These are phyloP conservation scores for Aurantiochytrium sp. DNA, from an alignment of 108 stramenopile species.

Conservation along the genomic window DNA sequence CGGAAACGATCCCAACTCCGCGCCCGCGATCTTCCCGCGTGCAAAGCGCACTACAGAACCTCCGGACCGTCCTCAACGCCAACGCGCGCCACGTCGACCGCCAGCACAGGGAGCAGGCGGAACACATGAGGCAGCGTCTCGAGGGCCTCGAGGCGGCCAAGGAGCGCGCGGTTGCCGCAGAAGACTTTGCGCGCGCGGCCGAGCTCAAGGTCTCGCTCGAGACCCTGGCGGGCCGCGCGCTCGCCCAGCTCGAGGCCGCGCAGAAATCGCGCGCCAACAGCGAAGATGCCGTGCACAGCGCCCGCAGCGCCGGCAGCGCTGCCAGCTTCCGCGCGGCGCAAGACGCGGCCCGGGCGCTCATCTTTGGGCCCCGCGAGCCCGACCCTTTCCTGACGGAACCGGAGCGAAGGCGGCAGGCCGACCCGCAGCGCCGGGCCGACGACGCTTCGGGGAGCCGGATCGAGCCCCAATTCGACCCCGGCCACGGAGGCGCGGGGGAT, in stretches of 20 bases:
- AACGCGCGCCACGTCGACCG: background rate
- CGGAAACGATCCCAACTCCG: background rate
- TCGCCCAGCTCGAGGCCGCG: background rate
- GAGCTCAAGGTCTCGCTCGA: background rate
- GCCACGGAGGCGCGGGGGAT: too few relatives aligned
- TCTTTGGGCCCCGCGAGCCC: background rate
- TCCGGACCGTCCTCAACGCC: background rate
- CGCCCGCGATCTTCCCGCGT: background rate
- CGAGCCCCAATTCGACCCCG: too few relatives aligned
- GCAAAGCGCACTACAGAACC: background rate
- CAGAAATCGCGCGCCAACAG: background rate
- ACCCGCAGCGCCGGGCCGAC: background rate
- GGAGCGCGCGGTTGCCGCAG: background rate
- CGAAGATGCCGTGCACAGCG: background rate
- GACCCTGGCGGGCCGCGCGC: background rate
- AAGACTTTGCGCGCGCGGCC: background rate
- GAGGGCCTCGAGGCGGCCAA: background rate
- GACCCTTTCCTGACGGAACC: background rate
- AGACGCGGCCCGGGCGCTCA: background rate
- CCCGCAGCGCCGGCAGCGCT: background rate
- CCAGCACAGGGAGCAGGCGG: conserved; percentile 4
- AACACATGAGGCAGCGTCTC: background rate
- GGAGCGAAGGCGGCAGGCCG: background rate
- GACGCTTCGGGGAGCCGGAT: too few relatives aligned
- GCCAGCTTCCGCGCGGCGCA: background rate